phyloP scores from a whole-genome alignment of 2,329 filamentous ascomycete genomes.

The Calonectria honghensis region DNA sequence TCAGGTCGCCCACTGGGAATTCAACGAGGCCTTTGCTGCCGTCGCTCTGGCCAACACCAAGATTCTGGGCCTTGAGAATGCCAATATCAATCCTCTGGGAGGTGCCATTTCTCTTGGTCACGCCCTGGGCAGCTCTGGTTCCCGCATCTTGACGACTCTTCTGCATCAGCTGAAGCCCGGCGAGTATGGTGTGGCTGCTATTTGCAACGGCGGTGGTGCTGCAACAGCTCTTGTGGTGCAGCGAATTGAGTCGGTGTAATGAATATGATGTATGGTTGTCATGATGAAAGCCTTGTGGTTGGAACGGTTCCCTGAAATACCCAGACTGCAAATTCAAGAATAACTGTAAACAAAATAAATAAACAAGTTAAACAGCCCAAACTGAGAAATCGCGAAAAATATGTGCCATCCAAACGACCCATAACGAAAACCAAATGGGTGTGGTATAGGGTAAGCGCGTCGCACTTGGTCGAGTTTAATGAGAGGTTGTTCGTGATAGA shows the following conservation, averaged over 20 bases:
- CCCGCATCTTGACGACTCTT: slow-evolving; percentile 90
- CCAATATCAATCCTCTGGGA: slow-evolving; percentile 89
- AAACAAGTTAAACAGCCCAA: neutral
- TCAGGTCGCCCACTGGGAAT: slow-evolving; percentile 96
- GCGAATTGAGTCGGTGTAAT: slow-evolving; percentile 77
- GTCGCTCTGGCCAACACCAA: slow-evolving; percentile 97
- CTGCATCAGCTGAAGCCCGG: slow-evolving; percentile 93
- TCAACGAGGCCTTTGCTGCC: slow-evolving; percentile 98
- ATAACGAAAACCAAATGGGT: neutral
- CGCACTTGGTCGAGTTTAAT: neutral
- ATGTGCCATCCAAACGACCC: neutral
- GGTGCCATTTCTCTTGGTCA: slow-evolving; percentile 95
- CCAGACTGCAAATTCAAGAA: slow-evolving; percentile 2
- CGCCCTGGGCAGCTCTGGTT: slow-evolving; percentile 93
- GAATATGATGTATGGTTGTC: slow-evolving; percentile 18
- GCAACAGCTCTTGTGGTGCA: slow-evolving; percentile 95
- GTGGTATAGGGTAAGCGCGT: neutral
- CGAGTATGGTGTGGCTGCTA: slow-evolving; percentile 95
- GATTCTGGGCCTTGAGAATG: slow-evolving; percentile 87
- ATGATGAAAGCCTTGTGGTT: neutral
- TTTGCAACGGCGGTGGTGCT: slow-evolving; percentile 97
- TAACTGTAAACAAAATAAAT: slow-evolving; percentile 11
- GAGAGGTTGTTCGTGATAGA: neutral
- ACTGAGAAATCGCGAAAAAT: neutral
- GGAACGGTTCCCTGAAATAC: neutral